These are phyloP conservation scores for Echium plantagineum DNA, from an alignment of 257 asterid genomes.

Conservation along the genomic window DNA sequence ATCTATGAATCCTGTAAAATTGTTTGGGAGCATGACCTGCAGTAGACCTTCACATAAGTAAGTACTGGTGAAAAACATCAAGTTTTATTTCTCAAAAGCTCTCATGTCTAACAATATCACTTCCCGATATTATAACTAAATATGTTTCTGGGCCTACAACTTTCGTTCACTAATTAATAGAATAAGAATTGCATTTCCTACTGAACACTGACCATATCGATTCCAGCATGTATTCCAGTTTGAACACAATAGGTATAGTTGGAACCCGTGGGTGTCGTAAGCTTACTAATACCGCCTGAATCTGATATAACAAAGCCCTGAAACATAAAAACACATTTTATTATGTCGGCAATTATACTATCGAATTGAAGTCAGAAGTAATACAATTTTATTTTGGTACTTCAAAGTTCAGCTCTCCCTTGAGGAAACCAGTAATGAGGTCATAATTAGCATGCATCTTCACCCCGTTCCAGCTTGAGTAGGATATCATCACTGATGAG, in stretches of 20 bases:
- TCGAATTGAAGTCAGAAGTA: background rate
- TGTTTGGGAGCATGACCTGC: conserved; percentile 36
- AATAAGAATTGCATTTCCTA: background rate
- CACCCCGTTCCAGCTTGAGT: conserved; percentile 63
- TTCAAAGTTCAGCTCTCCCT: conserved; percentile 49
- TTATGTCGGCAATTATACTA: background rate
- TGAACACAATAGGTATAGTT: conserved; percentile 23
- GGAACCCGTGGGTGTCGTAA: conserved; percentile 14
- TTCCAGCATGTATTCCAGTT: conserved; percentile 20
- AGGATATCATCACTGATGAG: conserved; percentile 58
- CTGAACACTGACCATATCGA: conserved; percentile 18
- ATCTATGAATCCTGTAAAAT: conserved; percentile 22
- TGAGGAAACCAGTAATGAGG: conserved; percentile 54
- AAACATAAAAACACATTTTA: background rate
- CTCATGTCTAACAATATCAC: background rate
- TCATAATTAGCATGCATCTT: conserved; percentile 60
- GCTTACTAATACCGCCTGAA: conserved; percentile 17
- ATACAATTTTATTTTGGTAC: conserved; percentile 12
- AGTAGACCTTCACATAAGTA: conserved; percentile 2
- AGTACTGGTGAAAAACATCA: background rate
- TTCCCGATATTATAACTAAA: background rate
- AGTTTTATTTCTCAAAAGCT: background rate
- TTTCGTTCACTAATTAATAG: background rate
- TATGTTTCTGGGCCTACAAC: background rate
- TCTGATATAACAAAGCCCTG: conserved; percentile 26